A percentile compares a stretch with the other conserved stretches of the same genome.
These are phyloP conservation scores for Aspergillus campestris DNA, from an alignment of 495 filamentous ascomycete species.

Conservation along the genomic window DNA sequence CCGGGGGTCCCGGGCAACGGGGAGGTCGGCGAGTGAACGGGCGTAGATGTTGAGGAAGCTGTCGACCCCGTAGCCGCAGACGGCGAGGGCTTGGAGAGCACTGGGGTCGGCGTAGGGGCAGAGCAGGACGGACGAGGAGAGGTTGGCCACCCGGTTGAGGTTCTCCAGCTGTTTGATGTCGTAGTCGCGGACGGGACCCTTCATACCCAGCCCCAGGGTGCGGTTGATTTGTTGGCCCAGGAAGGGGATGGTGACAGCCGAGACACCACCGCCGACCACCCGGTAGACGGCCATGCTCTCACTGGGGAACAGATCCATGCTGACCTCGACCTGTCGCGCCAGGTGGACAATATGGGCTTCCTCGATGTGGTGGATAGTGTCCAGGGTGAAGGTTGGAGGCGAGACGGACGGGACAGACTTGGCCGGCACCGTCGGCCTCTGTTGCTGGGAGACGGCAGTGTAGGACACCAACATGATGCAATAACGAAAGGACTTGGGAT, in stretches of 20 bases:
- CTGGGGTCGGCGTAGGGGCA: conserved; percentile 13
- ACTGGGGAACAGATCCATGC: conserved; percentile 6
- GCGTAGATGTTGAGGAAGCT: conserved; percentile 11
- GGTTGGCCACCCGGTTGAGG: background rate
- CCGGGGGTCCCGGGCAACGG: background rate
- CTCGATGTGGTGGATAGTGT: conserved; percentile 9
- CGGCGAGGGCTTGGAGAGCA: conserved; percentile 3
- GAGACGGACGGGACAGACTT: background rate
- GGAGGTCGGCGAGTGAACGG: conserved; percentile 3
- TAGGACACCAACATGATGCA: conserved; percentile 7
- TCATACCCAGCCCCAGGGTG: conserved; percentile 12
- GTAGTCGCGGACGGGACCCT: conserved; percentile 3
- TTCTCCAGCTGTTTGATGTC: conserved; percentile 8
- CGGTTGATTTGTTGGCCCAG: conserved; percentile 13
- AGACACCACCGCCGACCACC: conserved; percentile 4
- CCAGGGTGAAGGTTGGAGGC: conserved; percentile 3
- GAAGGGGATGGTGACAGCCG: conserved; percentile 5
- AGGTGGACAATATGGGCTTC: conserved; percentile 9
- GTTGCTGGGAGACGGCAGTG: conserved; percentile 2
- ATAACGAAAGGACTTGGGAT: too few relatives aligned
- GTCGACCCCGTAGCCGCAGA: conserved; percentile 6
- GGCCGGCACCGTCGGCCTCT: background rate
- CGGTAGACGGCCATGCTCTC: conserved; percentile 5
- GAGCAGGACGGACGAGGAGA: conserved; percentile 9
- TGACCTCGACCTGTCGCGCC: conserved; percentile 5